These are phyloP conservation scores for Nothophaeocryptopus gaeumannii DNA, from an alignment of 2,329 filamentous ascomycete genomes.

Conservation along the genomic window DNA sequence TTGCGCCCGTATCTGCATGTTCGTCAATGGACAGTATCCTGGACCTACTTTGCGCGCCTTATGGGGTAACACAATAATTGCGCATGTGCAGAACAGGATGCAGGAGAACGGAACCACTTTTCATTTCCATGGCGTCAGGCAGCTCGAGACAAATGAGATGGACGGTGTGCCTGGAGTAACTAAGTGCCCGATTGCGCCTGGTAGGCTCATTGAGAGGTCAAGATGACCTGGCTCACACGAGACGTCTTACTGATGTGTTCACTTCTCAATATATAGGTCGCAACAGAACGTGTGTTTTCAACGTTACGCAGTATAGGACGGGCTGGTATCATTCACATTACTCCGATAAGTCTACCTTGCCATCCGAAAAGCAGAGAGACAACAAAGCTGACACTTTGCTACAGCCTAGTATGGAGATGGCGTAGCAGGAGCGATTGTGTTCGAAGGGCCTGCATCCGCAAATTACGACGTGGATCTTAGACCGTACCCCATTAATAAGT, in stretches of 20 bases:
- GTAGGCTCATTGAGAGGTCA: no score
- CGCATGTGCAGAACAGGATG: conserved; percentile 39
- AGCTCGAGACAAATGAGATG: conserved; percentile 52
- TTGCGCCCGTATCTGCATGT: conserved; percentile 39
- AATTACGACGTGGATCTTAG: conserved; percentile 42
- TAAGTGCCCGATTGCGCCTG: conserved; percentile 67
- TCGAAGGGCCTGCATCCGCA: conserved; percentile 37
- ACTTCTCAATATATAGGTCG: no score
- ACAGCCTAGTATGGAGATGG: conserved; percentile 41
- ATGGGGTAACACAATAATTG: conserved; percentile 36
- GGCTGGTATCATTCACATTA: conserved; percentile 47
- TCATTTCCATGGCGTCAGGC: conserved; percentile 52
- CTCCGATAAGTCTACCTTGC: no score
- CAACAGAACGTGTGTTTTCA: no score
- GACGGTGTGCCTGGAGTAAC: conserved; percentile 51
- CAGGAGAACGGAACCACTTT: conserved; percentile 48
- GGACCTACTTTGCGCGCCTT: conserved; percentile 47
- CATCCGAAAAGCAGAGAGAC: no score
- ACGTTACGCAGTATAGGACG: conserved; percentile 36
- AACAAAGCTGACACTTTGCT: no score
- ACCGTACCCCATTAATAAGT: conserved; percentile 40
- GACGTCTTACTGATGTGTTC: no score
- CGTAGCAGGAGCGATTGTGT: conserved; percentile 38
- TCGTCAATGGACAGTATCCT: conserved; percentile 47
- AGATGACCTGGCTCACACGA: conserved; percentile 41